Percentiles rank a stretch among this genome's conserved stretches.
These are phyloP conservation scores for Candida neerlandica DNA, from an alignment of 1,139 yeast species.

Conservation along the genomic window DNA sequence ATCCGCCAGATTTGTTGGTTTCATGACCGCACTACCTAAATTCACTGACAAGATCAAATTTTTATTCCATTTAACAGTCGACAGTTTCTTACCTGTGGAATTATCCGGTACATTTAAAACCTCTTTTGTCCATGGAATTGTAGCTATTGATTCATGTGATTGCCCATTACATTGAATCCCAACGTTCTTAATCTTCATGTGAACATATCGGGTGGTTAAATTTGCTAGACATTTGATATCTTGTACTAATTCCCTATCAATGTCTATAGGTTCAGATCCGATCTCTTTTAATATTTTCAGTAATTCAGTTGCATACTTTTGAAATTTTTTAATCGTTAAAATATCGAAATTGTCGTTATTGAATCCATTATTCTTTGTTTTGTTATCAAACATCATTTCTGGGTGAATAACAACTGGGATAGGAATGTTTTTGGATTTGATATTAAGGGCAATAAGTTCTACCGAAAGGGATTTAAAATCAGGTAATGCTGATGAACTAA, in stretches of 20 bases:
- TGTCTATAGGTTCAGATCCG: constrained; percentile 26
- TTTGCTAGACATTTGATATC: constrained; percentile 40
- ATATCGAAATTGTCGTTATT: constrained; percentile 35
- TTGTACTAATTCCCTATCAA: constrained; percentile 28
- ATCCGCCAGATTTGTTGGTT: constrained; percentile 19
- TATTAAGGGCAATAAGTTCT: constrained; percentile 34
- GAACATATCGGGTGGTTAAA: constrained; percentile 29
- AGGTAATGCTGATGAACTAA: constrained; percentile 22
- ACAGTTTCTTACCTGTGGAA: neutral
- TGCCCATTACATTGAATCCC: neutral
- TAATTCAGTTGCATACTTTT: constrained; percentile 34
- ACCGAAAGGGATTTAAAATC: constrained; percentile 34
- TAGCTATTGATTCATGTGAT: constrained; percentile 1
- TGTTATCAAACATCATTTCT: constrained; percentile 40
- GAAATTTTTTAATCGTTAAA: constrained; percentile 34
- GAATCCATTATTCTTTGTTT: constrained; percentile 19
- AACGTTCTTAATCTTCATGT: constrained; percentile 21
- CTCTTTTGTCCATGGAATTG: constrained; percentile 13
- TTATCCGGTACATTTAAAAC: constrained; percentile 1
- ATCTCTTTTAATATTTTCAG: constrained; percentile 28
- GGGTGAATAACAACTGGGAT: constrained; percentile 41
- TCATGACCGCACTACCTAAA: constrained; percentile 16
- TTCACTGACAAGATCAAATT: constrained; percentile 17
- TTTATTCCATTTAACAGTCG: constrained; percentile 13
- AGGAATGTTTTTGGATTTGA: constrained; percentile 35